Evolutionary conservation across 2,329 filamentous ascomycete genomes (phyloP), one percentile per base, ranked within the genome.

Genomic region (Trichoderma asperellum): DNA sequence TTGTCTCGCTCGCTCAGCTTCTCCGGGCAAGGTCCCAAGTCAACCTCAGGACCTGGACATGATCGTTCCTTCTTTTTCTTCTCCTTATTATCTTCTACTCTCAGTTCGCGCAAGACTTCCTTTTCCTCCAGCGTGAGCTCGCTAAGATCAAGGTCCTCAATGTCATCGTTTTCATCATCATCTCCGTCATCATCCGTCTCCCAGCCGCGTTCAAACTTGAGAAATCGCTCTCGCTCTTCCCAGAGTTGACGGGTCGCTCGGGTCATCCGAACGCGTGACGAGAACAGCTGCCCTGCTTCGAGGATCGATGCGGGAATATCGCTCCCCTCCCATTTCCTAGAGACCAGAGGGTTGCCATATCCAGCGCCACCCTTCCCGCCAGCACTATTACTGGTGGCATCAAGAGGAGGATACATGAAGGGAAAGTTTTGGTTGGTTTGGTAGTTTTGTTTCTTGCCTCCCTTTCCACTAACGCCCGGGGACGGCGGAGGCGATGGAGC

Each of bases 341-440:
- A 93, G 3, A 97, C 93, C 27, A 96, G 83, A 21, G 88, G 80
- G 73, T 95, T 92, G 77, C 97, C 93, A 56, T 94, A 81, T 53
- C 92, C 92, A 6, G 94, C 92, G 24, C 87, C 88, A 14, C 94
- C 94, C 77, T 97, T 97, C 0, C 95, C 95, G 62, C 96, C 95
- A 47, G 95, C 90, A 74, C 91, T 92, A 77, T 97, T 97, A 80
- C 94, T 97, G 29, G 89, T 91, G 71, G 90, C 91, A 79, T 97
- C 95, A 21, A 97, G 83, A 1, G 96, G 96, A 2, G 96, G 96
- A 74, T 99, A 99, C 82, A 99, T 89, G 77, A 99, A 98, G 0
- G 96, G 96, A 73, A 99, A 98, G 77, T 97, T 96, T 75, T 99
- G 96, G 76, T 99, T 99, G 0, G 96, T 99, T 79, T 99, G 96